These are phyloP conservation scores for Acanthamoeba royreba DNA, from an alignment of 208 protist species.

Conservation along the genomic window DNA sequence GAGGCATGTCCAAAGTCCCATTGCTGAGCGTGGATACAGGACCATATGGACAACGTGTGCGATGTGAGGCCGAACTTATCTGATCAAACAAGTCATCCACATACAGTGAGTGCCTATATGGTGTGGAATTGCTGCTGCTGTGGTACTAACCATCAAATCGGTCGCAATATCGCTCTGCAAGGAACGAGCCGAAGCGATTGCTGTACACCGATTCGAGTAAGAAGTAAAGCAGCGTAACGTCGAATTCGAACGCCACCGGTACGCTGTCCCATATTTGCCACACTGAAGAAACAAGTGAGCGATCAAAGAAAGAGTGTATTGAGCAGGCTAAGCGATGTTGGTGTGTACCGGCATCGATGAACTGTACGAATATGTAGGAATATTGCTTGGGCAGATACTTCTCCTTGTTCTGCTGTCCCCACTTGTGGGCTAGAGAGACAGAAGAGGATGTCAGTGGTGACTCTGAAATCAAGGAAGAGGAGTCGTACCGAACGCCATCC, in stretches of 20 bases:
- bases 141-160: neutral
- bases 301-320: no score
- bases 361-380: conserved; percentile 30
- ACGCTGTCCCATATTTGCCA: conserved; percentile 11
- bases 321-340: neutral
- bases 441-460: neutral
- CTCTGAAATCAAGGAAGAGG: neutral
- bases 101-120: neutral
- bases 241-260: conserved; percentile 15
- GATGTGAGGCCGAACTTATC: no score
- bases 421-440: neutral
- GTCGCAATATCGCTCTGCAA: neutral
- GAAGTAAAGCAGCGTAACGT: neutral
- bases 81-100: no score
- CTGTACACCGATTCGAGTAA: conserved; percentile 25
- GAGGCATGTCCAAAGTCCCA: neutral
- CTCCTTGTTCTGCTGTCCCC: conserved; percentile 14
- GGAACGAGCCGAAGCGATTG: conserved; percentile 21
- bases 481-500: conserved; percentile 78
- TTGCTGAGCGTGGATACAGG: neutral
- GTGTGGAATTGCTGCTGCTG: neutral
- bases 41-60: neutral
- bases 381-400: conserved; percentile 4
- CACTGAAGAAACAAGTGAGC: neutral
- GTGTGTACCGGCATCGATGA: neutral